Conservation (phyloP, 495 filamentous ascomycete species). For the Talaromyces thailandensis region DNA sequence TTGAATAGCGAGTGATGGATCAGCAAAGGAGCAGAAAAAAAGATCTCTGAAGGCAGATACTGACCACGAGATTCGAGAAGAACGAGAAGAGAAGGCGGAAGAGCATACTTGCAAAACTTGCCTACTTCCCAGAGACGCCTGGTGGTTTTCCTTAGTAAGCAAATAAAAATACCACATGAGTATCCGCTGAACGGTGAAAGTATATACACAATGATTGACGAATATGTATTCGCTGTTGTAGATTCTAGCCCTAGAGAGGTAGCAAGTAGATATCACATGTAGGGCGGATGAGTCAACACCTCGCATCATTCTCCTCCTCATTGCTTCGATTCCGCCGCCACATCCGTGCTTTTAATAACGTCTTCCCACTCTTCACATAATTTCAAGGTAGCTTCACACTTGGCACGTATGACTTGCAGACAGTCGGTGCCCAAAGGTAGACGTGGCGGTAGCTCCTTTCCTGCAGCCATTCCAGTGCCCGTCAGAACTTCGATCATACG, state of each 20-base stretch:
- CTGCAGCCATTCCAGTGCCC: slow-evolving; percentile 16
- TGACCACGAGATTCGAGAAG: too few species aligned
- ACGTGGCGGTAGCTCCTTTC: slow-evolving; percentile 16
- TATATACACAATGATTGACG: too few species aligned
- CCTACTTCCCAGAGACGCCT: too few species aligned
- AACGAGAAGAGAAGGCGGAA: too few species aligned
- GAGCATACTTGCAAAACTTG: too few species aligned
- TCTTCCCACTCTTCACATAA: slow-evolving; percentile 23
- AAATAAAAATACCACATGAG: too few species aligned
- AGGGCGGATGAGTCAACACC: not conserved
- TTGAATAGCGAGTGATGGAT: too few species aligned
- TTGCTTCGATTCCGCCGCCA: not conserved
- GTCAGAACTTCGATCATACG: slow-evolving; percentile 38
- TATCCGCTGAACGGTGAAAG: too few species aligned
- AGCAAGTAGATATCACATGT: not conserved
- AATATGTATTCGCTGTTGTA: not conserved
- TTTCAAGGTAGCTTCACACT: slow-evolving; percentile 21
- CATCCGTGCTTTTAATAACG: slow-evolving; percentile 16
- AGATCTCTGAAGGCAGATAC: too few species aligned
- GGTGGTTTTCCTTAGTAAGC: too few species aligned
- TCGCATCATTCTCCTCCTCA: not conserved
- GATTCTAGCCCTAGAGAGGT: not conserved
- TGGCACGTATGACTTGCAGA: slow-evolving; percentile 17
- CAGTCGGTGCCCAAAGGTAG: slow-evolving; percentile 30
- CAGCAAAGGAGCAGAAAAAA: too few species aligned